These are phyloP conservation scores for Trichoderma virens DNA, from an alignment of 495 filamentous ascomycete species.

Conservation along the genomic window DNA sequence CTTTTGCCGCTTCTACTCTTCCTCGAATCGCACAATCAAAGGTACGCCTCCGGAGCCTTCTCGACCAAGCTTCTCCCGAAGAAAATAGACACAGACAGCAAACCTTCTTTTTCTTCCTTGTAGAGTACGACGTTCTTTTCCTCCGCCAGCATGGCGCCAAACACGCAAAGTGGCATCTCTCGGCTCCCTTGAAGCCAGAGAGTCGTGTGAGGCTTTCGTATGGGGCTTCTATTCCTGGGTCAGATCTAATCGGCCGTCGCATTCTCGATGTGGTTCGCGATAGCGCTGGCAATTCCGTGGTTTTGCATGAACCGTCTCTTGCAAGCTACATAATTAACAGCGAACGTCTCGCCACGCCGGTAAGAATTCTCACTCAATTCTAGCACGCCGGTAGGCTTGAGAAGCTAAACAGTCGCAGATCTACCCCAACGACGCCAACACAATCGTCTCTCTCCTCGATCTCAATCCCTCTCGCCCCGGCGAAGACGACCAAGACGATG, in stretches of 20 bases:
- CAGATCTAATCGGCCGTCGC: slow-evolving; percentile 5
- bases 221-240: neutral
- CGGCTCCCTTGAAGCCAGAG: neutral
- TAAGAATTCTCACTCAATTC: neutral
- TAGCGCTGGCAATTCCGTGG: slow-evolving; percentile 4
- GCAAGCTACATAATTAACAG: slow-evolving; percentile 10
- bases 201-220: neutral
- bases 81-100: neutral
- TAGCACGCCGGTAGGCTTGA: neutral
- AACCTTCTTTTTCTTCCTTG: neutral
- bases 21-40: slow-evolving; percentile 3
- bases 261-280: slow-evolving; percentile 10
- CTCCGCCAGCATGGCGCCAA: slow-evolving; percentile 6
- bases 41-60: neutral
- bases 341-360: neutral
- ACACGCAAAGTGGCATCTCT: slow-evolving; percentile 6
- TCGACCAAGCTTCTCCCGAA: neutral
- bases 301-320: slow-evolving; percentile 2
- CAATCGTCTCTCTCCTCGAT: slow-evolving; percentile 68
- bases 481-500: slow-evolving; percentile 19
- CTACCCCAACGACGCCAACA: slow-evolving; percentile 61
- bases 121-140: slow-evolving; percentile 12
- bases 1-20: neutral
- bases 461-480: slow-evolving; percentile 48
- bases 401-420: slow-evolving; percentile 22